Percentiles rank a stretch among this genome's conserved stretches.
phyloP scores from a whole-genome alignment of 768 basidiomycete species.

The Mycena albidolilacea region DNA sequence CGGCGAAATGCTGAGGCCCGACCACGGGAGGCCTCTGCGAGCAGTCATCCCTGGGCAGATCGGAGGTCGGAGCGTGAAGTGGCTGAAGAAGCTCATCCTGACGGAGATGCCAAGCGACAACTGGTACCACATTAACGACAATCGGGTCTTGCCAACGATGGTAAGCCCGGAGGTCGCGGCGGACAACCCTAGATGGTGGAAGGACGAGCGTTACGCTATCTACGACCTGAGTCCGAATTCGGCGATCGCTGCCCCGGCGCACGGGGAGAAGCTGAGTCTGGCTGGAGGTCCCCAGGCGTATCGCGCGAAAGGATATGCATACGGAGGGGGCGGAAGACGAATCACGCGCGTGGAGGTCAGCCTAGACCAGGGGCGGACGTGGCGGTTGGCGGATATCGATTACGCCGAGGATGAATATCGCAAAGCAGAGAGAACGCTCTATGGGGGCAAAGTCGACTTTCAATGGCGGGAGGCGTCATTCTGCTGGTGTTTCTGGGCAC shows the following conservation, averaged over 20 bases:
- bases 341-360: slow-evolving; percentile 69
- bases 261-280: slow-evolving; percentile 60
- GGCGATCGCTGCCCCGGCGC: slow-evolving; percentile 69
- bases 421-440: slow-evolving; percentile 16
- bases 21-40: slow-evolving; percentile 79
- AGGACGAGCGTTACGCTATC: slow-evolving; percentile 52
- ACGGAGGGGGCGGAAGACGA: slow-evolving; percentile 72
- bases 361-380: slow-evolving; percentile 46
- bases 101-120: slow-evolving; percentile 62
- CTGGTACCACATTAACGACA: slow-evolving; percentile 59
- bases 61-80: slow-evolving; percentile 73
- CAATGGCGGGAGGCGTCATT: slow-evolving; percentile 29
- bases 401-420: slow-evolving; percentile 29
- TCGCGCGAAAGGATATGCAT: slow-evolving; percentile 69
- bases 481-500: slow-evolving; percentile 76
- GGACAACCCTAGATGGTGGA: slow-evolving; percentile 9
- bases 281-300: slow-evolving; percentile 48
- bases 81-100: slow-evolving; percentile 70
- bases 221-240: slow-evolving; percentile 75
- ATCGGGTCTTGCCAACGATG: slow-evolving; percentile 77
- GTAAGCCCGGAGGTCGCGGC: slow-evolving; percentile 62
- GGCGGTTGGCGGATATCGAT: slow-evolving; percentile 59
- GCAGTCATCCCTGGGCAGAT: slow-evolving; percentile 75
- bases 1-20: slow-evolving; percentile 69
- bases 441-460: slow-evolving; percentile 26